phyloP scores from a whole-genome alignment of 805 yeast species.

The Kazachstania viticola region DNA sequence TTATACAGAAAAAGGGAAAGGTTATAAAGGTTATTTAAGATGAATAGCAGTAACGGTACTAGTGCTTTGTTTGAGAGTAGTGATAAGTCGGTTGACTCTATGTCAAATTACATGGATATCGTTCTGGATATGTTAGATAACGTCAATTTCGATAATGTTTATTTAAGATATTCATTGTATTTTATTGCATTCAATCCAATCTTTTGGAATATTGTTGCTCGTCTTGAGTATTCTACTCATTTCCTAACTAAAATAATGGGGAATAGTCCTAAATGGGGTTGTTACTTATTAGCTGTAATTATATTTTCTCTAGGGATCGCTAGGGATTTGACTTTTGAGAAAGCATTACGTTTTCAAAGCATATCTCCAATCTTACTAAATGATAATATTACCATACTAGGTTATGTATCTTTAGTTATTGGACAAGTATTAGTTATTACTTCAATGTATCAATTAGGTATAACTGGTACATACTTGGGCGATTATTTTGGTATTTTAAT shows the following conservation, averaged over 20 bases:
- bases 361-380: slow-evolving; percentile 41
- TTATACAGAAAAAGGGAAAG: too few relatives aligned
- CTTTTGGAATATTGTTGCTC: slow-evolving; percentile 90
- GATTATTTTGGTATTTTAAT: slow-evolving; percentile 95
- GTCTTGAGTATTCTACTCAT: slow-evolving; percentile 72
- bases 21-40: too few relatives aligned
- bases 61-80: too few relatives aligned
- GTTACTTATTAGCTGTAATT: slow-evolving; percentile 71
- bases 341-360: slow-evolving; percentile 64
- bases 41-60: too few relatives aligned
- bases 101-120: too few relatives aligned
- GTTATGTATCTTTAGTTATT: slow-evolving; percentile 40
- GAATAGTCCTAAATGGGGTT: slow-evolving; percentile 62
- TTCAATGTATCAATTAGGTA: slow-evolving; percentile 87
- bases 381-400: slow-evolving; percentile 36
- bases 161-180: slow-evolving; percentile 37
- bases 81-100: too few relatives aligned
- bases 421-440: slow-evolving; percentile 76
- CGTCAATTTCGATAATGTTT: slow-evolving; percentile 13
- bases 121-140: too few relatives aligned
- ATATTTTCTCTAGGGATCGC: slow-evolving; percentile 78
- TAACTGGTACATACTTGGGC: slow-evolving; percentile 93
- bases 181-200: slow-evolving; percentile 85
- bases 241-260: slow-evolving; percentile 64
- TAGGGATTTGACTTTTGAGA: slow-evolving; percentile 66